Base-by-base conservation (phyloP, 2,329 filamentous ascomycete species). In the Colletotrichum kahawae region DNA sequence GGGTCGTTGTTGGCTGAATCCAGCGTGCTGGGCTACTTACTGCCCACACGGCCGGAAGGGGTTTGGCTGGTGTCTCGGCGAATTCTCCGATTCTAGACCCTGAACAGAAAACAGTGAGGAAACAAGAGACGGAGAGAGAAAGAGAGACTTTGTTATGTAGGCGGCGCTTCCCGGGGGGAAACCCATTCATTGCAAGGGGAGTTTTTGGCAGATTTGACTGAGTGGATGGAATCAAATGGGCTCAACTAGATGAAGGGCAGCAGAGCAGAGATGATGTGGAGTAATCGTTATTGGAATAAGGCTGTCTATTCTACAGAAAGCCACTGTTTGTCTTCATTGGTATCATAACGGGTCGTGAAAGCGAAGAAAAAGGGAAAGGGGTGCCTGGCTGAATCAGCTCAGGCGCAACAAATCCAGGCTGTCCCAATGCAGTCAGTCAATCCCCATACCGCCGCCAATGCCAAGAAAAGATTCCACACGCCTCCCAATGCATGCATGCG, bases 331-430 rank as follows among this genome's bases (percentile, higher is more conserved):
- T 56, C 18, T 48, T 75, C 72, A 63, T 75, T 67, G 72, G 68
- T 63, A 75, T 72, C 72, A 31, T 75, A 67, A 72, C 68, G 56
- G 62, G 68, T 75, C 72, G 43, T 75, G 43, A 27, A 69, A 60
- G 38, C 7, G 13, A 65, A 29, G n/a, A 34, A 36, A 27, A 24
- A 34, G 29, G 38, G 18, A 33, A 38, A 67, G 38, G 38, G 21
- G 29, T 21, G 27, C 64, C 72, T 48, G 67, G 43, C 62, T 43
- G 62, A 59, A 34, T 12, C 38, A 62, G 51, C 54, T 27, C 13
- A 36, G 12, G n/a, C 48, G 14, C 38, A 21, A 29, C 18, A 64
- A 48, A 48, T 31, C 27, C 59, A 43, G 21, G 4, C 33, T 10
- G 14, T 29, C 18, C 13, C 34, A n/a, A 60, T 38, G 18, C 9